A percentile compares a stretch with the other conserved stretches of the same genome.
Conservation (phyloP, 257 asterid genomes). For the Solanum sitiens region DNA sequence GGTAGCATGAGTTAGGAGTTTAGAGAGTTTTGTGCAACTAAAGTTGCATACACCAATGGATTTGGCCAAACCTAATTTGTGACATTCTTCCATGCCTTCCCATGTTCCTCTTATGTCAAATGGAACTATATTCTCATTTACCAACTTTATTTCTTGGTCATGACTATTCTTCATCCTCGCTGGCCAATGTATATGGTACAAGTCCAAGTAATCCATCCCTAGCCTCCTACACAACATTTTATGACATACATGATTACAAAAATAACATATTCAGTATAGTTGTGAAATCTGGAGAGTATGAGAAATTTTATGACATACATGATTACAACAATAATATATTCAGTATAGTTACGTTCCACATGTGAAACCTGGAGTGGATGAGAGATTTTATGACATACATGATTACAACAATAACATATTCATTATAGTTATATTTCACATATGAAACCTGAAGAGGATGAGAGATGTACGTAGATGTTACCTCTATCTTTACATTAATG, state of each 20-base stretch:
- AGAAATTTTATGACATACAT: too few relatives aligned
- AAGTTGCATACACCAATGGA: conserved; percentile 59
- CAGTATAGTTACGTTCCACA: too few relatives aligned
- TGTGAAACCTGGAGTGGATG: too few relatives aligned
- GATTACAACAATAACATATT: not conserved
- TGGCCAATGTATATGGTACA: conserved; percentile 51
- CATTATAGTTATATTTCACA: too few relatives aligned
- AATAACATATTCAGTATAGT: too few relatives aligned
- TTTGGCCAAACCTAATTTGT: conserved; percentile 31
- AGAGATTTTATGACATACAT: not conserved
- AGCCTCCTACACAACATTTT: conserved; percentile 10
- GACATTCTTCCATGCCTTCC: conserved; percentile 53
- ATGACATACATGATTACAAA: not conserved
- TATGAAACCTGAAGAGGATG: not conserved
- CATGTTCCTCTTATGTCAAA: conserved; percentile 34
- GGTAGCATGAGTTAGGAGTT: conserved; percentile 15
- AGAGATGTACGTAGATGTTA: too few relatives aligned
- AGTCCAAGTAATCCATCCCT: conserved; percentile 37
- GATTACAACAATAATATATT: too few relatives aligned
- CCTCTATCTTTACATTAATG: not conserved
- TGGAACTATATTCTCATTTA: conserved; percentile 19
- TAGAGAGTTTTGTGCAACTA: conserved; percentile 31
- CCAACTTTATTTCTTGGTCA: not conserved
- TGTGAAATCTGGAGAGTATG: too few relatives aligned
- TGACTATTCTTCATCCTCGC: conserved; percentile 10